Percentiles rank a stretch among this genome's conserved stretches.
phyloP scores from a whole-genome alignment of 768 basidiomycete species.

The Panaeolus papilionaceus region DNA sequence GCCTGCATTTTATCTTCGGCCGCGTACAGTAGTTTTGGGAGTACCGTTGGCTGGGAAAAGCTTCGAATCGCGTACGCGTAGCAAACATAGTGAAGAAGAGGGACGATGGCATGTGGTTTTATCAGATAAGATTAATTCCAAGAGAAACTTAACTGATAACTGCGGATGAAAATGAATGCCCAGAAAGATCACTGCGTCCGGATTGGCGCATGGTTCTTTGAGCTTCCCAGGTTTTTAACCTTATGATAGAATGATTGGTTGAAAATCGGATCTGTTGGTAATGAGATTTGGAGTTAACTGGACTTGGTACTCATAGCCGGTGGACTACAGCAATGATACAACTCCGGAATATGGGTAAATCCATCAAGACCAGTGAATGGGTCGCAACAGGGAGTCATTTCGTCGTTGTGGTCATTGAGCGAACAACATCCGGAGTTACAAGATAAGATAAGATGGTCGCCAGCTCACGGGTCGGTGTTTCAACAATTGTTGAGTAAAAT shows the following conservation, averaged over 20 bases:
- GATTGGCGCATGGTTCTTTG: slow-evolving; percentile 8
- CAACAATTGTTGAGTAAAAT: slow-evolving; percentile 19
- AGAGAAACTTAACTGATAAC: slow-evolving; percentile 12
- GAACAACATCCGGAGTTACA: background rate
- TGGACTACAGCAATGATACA: no score
- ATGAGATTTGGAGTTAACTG: background rate
- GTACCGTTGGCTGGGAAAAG: slow-evolving; percentile 2
- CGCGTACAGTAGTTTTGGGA: background rate
- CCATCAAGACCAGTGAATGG: no score
- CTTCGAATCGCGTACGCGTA: background rate
- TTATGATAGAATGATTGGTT: background rate
- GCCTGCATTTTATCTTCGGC: background rate
- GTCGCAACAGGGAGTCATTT: no score
- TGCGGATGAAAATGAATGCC: slow-evolving; percentile 10
- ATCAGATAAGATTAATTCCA: slow-evolving; percentile 23
- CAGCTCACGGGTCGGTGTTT: slow-evolving; percentile 9
- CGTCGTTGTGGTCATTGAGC: background rate
- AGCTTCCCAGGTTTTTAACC: background rate
- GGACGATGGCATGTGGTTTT: slow-evolving; percentile 6
- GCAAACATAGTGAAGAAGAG: background rate
- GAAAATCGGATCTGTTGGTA: background rate
- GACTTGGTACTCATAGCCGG: background rate
- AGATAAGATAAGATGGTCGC: slow-evolving; percentile 36
- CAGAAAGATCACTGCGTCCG: background rate
- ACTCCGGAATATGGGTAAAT: no score